Percentiles rank a stretch among this genome's conserved stretches.
phyloP scores from a whole-genome alignment of 352 stramenopile species.

The Globisporangium abappressorium region DNA sequence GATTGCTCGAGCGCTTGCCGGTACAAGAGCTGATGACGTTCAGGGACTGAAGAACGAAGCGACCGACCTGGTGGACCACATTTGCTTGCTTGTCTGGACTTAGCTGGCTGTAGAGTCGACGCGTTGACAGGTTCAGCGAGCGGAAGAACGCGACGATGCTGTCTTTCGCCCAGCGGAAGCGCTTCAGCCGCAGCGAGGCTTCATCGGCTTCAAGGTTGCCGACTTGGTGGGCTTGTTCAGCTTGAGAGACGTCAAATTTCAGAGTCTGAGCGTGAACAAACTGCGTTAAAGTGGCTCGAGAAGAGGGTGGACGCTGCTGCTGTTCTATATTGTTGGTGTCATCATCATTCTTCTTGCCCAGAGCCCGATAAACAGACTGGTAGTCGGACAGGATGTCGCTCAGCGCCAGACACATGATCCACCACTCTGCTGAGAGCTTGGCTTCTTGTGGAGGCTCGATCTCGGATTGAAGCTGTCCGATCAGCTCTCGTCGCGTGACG shows the following conservation, averaged over 20 bases:
- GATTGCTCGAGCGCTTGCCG: not conserved
- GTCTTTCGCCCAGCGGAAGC: slow-evolving; percentile 20
- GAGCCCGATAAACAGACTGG: not conserved
- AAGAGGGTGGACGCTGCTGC: not conserved
- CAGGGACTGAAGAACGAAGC: slow-evolving; percentile 17
- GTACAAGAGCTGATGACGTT: not conserved
- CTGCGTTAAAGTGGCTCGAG: not conserved
- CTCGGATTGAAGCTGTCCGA: slow-evolving; percentile 9
- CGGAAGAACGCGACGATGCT: slow-evolving; percentile 24
- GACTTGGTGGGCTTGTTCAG: not conserved
- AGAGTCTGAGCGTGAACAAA: not conserved
- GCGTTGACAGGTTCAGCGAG: slow-evolving; percentile 29
- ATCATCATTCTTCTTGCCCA: not conserved
- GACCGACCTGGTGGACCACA: slow-evolving; percentile 17
- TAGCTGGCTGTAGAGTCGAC: slow-evolving; percentile 22
- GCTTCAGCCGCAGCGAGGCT: slow-evolving; percentile 3
- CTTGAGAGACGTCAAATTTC: slow-evolving; percentile 3
- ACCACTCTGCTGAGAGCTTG: slow-evolving; percentile 11
- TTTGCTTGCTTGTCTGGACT: slow-evolving; percentile 5
- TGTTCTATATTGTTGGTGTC: not conserved
- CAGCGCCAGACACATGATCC: slow-evolving; percentile 13
- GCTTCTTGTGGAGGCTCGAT: not conserved
- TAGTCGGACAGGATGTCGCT: slow-evolving; percentile 13
- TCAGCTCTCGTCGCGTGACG: slow-evolving; percentile 11
- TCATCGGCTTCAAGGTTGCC: not conserved